Percentiles rank a stretch among this genome's conserved stretches.
Evolutionary conservation across 2,329 filamentous ascomycete species (phyloP).

Genomic region (Aureobasidium sp.): DNA sequence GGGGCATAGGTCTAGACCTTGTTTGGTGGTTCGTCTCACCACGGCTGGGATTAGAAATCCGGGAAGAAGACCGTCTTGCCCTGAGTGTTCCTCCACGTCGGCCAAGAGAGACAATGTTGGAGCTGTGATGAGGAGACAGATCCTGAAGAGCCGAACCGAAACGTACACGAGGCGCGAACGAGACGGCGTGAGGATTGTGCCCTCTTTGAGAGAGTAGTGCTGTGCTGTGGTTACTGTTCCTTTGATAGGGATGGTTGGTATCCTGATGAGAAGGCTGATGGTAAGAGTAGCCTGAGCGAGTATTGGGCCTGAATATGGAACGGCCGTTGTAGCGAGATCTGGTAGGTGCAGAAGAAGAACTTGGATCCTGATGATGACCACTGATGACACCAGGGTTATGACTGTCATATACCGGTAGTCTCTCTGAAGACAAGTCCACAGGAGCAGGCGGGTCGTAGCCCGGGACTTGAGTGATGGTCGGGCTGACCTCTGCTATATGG

Average conservation of each 20-base stretch:
- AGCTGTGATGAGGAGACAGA: neutral
- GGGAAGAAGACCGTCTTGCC: neutral
- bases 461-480: constrained; percentile 1
- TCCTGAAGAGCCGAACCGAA: constrained; percentile 19
- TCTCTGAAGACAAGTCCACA: neutral
- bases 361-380: neutral
- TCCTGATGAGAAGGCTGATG: neutral
- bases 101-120: constrained; percentile 9
- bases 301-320: no score
- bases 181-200: constrained; percentile 2
- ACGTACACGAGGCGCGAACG: constrained; percentile 1
- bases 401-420: neutral
- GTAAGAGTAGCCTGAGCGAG: neutral
- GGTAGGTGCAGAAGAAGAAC: neutral
- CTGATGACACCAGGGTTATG: neutral
- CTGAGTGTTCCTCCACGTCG: constrained; percentile 13
- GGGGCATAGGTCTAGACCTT: neutral
- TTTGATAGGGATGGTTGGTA: neutral
- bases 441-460: constrained; percentile 1
- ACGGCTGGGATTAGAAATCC: neutral
- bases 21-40: neutral
- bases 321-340: neutral
- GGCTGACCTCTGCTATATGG: constrained; percentile 10
- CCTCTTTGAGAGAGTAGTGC: neutral
- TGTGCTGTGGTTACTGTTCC: neutral